Percentiles rank a stretch among this genome's conserved stretches.
These are phyloP conservation scores for Globisporangium nunn DNA, from an alignment of 352 stramenopile species.

Conservation along the genomic window DNA sequence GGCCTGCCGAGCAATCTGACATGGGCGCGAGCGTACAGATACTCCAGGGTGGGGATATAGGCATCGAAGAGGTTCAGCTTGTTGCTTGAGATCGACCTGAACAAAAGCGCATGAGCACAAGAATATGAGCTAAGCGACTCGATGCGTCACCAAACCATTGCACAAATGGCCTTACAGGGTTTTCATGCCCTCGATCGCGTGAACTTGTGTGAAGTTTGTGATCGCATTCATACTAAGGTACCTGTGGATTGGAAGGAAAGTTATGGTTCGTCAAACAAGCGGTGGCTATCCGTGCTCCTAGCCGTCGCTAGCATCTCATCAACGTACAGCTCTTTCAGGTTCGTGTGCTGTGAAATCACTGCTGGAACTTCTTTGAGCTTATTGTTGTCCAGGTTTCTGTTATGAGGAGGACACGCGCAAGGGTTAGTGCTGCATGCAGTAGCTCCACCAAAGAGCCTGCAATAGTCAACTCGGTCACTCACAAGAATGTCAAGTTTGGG, in stretches of 20 bases:
- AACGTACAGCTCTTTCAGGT: not conserved
- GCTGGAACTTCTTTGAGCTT: not conserved
- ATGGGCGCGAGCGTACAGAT: constrained; percentile 6
- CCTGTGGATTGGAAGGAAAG: not conserved
- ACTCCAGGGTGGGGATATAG: constrained; percentile 4
- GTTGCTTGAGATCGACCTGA: not conserved
- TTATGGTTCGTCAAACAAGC: not conserved
- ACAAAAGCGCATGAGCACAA: not conserved
- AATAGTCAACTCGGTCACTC: not conserved
- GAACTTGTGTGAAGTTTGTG: not conserved
- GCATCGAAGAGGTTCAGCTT: constrained; percentile 11
- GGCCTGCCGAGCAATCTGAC: too few relatives aligned
- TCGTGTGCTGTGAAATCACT: not conserved
- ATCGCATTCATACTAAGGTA: not conserved
- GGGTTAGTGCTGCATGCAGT: too few relatives aligned
- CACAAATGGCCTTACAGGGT: not conserved
- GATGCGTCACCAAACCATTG: not conserved
- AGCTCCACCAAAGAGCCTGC: not conserved
- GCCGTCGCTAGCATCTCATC: not conserved
- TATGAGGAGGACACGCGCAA: not conserved
- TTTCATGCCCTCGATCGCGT: not conserved
- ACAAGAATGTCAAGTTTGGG: not conserved
- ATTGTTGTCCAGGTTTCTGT: not conserved
- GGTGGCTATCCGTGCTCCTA: not conserved
- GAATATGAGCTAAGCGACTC: not conserved